phyloP scores from a whole-genome alignment of 2,329 filamentous ascomycete species.

The Aspergillus sp. region DNA sequence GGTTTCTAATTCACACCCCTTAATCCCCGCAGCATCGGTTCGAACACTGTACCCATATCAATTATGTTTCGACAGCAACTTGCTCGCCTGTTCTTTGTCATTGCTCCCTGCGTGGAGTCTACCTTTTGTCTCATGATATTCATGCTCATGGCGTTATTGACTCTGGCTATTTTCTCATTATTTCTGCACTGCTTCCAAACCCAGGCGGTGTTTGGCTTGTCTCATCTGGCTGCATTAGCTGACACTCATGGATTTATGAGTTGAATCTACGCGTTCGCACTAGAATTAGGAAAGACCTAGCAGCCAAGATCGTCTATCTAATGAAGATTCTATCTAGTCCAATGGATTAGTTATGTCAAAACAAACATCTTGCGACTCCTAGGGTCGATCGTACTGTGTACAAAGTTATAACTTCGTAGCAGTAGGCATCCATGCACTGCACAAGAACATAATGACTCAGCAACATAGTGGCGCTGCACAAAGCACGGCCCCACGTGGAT shows the following conservation, averaged over 20 bases:
- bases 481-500: background rate
- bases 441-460: background rate
- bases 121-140: background rate
- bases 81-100: background rate
- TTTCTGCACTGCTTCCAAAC: background rate
- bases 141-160: background rate
- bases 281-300: background rate
- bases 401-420: no score
- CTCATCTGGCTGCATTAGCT: background rate
- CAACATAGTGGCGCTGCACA: background rate
- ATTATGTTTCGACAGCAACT: background rate
- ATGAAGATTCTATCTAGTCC: background rate
- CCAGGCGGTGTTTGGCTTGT: background rate
- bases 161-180: background rate
- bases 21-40: background rate
- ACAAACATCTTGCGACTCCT: no score
- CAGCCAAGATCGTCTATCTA: background rate
- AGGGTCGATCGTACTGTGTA: background rate
- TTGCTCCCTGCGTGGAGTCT: background rate
- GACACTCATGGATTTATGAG: background rate
- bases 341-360: no score
- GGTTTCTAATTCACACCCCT: background rate
- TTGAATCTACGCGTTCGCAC: background rate
- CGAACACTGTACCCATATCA: constrained; percentile 2
- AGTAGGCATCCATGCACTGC: background rate